Evolutionary conservation across 768 basidiomycete species (phyloP).

Genomic region (Tricholoma terreum): DNA sequence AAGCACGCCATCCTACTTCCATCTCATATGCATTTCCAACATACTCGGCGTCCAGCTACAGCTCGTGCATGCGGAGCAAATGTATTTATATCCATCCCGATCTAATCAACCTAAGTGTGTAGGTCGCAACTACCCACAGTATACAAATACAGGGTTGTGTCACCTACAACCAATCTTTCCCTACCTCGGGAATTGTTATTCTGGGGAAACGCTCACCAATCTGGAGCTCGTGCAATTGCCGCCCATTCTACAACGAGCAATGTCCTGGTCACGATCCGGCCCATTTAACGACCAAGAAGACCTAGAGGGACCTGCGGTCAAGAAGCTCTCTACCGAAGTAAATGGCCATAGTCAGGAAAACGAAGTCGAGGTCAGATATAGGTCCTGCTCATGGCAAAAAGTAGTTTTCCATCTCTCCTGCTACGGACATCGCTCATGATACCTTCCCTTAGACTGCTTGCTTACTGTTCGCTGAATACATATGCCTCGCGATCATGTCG

Average conservation of each 20-base stretch:
- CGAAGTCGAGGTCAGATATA: conserved; percentile 12
- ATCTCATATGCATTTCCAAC: too few species aligned
- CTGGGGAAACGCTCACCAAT: too few species aligned
- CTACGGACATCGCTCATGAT: neutral
- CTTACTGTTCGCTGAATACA: conserved; percentile 45
- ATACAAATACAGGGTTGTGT: too few species aligned
- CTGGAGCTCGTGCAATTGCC: too few species aligned
- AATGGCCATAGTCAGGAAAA: conserved; percentile 4
- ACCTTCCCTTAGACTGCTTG: conserved; percentile 34
- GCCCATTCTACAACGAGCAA: neutral
- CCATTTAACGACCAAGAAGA: neutral
- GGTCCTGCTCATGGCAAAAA: conserved; percentile 49
- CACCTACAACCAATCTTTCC: too few species aligned
- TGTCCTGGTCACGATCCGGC: neutral
- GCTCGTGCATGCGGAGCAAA: too few species aligned
- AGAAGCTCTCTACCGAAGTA: neutral
- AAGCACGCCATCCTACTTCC: too few species aligned
- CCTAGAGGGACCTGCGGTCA: neutral
- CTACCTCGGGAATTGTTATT: too few species aligned
- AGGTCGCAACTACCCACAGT: too few species aligned
- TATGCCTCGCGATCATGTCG: conserved; percentile 40
- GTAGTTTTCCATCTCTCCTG: conserved; percentile 18
- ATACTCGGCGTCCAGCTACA: too few species aligned
- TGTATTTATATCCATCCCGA: too few species aligned
- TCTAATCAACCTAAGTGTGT: too few species aligned